Evolutionary conservation across 805 yeast genomes (phyloP).

Genomic region (Sugiyamaella americana): DNA sequence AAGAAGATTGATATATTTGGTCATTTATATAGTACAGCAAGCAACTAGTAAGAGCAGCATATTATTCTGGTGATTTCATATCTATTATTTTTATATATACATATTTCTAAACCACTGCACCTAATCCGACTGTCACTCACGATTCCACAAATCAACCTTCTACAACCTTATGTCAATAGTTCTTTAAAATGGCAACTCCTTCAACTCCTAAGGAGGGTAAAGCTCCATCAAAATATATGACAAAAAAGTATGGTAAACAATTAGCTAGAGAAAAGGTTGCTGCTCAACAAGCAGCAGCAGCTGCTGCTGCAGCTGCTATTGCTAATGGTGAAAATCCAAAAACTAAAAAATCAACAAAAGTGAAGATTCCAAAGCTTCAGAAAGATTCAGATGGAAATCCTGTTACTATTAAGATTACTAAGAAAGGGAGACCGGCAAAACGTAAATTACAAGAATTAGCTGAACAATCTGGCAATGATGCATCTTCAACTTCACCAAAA

Average conservation of each 20-base stretch:
- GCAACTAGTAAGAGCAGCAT: too few relatives aligned
- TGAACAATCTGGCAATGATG: neutral
- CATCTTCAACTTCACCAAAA: neutral
- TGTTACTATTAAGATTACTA: neutral
- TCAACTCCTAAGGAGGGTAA: neutral
- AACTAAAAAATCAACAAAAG: neutral
- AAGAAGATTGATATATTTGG: too few relatives aligned
- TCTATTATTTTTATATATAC: too few relatives aligned
- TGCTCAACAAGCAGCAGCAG: neutral
- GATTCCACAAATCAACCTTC: too few relatives aligned
- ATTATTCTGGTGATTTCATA: too few relatives aligned
- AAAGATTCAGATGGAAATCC: neutral
- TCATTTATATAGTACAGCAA: too few relatives aligned
- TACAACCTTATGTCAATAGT: neutral
- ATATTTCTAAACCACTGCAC: too few relatives aligned
- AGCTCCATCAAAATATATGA: neutral
- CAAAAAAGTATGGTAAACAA: constrained; percentile 2
- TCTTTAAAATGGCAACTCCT: neutral
- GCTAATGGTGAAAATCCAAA: neutral
- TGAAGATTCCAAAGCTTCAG: neutral
- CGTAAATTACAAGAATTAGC: neutral
- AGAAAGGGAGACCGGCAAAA: neutral
- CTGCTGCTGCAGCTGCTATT: neutral
- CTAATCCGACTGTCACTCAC: too few relatives aligned
- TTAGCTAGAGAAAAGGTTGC: neutral